Conservation (phyloP, 495 filamentous ascomycete species). For the Xylaria acuta region DNA sequence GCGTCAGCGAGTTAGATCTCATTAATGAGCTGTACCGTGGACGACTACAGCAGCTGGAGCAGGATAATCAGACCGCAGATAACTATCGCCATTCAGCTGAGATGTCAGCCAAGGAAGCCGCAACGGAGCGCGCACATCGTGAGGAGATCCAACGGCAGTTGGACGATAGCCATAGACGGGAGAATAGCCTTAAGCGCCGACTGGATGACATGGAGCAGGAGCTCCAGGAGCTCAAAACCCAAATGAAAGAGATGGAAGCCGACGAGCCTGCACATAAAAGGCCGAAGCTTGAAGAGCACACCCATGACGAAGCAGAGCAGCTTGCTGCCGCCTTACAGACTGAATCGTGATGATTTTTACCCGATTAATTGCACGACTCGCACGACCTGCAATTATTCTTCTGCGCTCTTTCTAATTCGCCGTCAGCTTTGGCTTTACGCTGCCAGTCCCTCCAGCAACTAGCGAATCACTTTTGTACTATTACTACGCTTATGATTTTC, state of each 20-base stretch:
- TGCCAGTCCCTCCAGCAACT: not conserved
- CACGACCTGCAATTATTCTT: not conserved
- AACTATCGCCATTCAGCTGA: conserved; percentile 48
- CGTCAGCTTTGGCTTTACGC: not conserved
- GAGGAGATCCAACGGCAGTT: conserved; percentile 66
- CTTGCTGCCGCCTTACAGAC: conserved; percentile 24
- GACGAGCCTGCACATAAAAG: conserved; percentile 39
- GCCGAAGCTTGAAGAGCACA: conserved; percentile 31
- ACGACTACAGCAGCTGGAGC: conserved; percentile 85
- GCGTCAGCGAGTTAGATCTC: conserved; percentile 91
- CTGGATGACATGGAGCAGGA: conserved; percentile 78
- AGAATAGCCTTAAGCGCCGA: conserved; percentile 81
- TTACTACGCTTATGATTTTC: conserved; percentile 20
- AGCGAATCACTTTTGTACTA: conserved; percentile 25
- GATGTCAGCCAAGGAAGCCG: conserved; percentile 45
- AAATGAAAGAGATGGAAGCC: conserved; percentile 43
- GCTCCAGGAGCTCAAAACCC: conserved; percentile 50
- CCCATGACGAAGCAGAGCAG: conserved; percentile 14
- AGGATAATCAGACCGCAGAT: conserved; percentile 57
- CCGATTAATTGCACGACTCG: not conserved
- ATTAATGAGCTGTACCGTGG: conserved; percentile 93
- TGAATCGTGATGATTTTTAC: conserved; percentile 10
- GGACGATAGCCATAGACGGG: conserved; percentile 75
- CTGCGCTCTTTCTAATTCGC: not conserved
- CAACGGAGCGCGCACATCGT: conserved; percentile 48